A percentile compares a stretch with the other conserved stretches of the same genome.
phyloP scores from a whole-genome alignment of 2,329 filamentous ascomycete genomes.

The Alternaria rosae region DNA sequence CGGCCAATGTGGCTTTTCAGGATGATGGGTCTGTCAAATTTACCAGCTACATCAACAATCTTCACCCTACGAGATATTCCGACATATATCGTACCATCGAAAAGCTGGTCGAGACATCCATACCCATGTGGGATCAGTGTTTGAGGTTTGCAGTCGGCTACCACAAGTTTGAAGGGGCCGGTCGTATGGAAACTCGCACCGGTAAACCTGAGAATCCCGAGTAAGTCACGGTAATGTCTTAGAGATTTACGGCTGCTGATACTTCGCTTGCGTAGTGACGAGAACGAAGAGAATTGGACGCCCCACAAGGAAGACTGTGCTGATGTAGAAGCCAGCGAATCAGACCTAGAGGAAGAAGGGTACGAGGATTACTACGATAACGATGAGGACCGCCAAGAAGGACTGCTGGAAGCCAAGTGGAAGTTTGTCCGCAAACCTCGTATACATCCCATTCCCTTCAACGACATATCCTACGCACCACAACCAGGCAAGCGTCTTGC shows the following conservation, averaged over 20 bases:
- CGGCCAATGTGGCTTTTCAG: constrained; percentile 57
- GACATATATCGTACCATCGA: constrained; percentile 31
- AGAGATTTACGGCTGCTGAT: not conserved
- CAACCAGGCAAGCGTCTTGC: constrained; percentile 13
- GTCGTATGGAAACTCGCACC: constrained; percentile 17
- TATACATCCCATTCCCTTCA: constrained; percentile 19
- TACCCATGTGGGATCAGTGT: constrained; percentile 36
- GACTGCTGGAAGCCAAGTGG: constrained; percentile 21
- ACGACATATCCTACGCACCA: constrained; percentile 25
- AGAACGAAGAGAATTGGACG: constrained; percentile 21
- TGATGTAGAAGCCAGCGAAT: constrained; percentile 4
- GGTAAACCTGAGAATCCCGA: not conserved
- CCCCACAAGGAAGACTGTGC: constrained; percentile 11
- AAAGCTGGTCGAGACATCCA: constrained; percentile 22
- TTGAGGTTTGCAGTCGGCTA: constrained; percentile 9
- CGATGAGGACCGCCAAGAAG: constrained; percentile 3
- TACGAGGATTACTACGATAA: not conserved
- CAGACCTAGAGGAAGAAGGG: not conserved
- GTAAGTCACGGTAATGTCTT: not conserved
- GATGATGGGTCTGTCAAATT: constrained; percentile 48
- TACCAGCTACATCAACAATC: constrained; percentile 63
- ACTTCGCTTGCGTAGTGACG: constrained; percentile 15
- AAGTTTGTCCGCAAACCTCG: constrained; percentile 22
- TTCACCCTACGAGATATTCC: constrained; percentile 53
- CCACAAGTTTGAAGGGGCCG: constrained; percentile 11